These are phyloP conservation scores for Talaromyces sp. DNA, from an alignment of 2,329 filamentous ascomycete species.

Conservation along the genomic window DNA sequence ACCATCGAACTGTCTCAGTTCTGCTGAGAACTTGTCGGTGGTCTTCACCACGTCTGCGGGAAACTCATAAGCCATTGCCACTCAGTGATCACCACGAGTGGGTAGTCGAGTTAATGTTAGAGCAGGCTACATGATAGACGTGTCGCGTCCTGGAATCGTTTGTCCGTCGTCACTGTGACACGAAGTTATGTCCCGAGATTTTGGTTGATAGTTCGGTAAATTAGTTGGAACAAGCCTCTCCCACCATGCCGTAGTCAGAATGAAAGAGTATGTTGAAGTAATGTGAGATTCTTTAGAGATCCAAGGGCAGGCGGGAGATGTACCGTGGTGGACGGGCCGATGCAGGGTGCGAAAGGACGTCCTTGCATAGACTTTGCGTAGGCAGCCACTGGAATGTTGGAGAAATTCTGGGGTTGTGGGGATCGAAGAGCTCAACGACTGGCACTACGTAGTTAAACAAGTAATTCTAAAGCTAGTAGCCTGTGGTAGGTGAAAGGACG, in stretches of 20 bases:
- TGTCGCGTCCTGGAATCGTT: neutral
- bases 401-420: slow-evolving; percentile 13
- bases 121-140: slow-evolving; percentile 19
- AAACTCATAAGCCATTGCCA: slow-evolving; percentile 37
- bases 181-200: neutral
- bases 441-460: neutral
- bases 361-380: slow-evolving; percentile 13
- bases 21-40: slow-evolving; percentile 35
- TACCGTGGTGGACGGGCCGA: slow-evolving; percentile 9
- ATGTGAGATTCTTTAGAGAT: neutral
- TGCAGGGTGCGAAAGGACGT: slow-evolving; percentile 3
- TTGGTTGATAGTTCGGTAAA: neutral
- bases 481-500: neutral
- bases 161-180: neutral
- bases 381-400: slow-evolving; percentile 13
- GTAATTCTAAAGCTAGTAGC: neutral
- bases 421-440: neutral
- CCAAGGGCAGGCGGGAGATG: neutral
- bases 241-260: neutral
- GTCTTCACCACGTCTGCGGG: slow-evolving; percentile 44
- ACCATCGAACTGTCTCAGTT: slow-evolving; percentile 35
- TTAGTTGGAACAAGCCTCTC: neutral
- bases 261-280: neutral
- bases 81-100: slow-evolving; percentile 3
- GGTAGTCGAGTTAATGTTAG: slow-evolving; percentile 5